Evolutionary conservation across 345 rosid genomes (phyloP).

Genomic region (Noccaea bulbosa): DNA sequence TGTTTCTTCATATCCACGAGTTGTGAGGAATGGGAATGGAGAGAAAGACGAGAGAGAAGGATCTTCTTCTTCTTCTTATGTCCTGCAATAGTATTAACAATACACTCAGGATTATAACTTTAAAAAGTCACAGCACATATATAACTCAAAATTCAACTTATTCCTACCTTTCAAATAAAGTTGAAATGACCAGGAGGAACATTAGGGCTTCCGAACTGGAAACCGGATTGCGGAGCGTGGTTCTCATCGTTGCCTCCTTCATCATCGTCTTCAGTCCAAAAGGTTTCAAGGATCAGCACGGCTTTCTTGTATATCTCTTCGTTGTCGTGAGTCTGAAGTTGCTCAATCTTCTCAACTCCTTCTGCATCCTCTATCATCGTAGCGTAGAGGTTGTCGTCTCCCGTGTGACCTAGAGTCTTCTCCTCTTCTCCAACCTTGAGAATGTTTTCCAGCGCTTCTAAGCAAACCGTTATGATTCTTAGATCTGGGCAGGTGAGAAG

Average conservation of each 20-base stretch:
- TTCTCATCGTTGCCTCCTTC: constrained; percentile 62
- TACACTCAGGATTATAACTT: not conserved
- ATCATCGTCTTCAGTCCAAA: constrained; percentile 69
- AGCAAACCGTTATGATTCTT: constrained; percentile 68
- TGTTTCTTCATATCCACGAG: constrained; percentile 38
- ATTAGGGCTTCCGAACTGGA: constrained; percentile 62
- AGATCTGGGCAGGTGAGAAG: constrained; percentile 79
- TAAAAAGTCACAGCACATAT: not conserved
- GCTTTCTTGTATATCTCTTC: constrained; percentile 75
- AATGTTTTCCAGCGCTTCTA: constrained; percentile 81
- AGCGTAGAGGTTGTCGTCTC: constrained; percentile 59
- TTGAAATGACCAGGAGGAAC: constrained; percentile 75
- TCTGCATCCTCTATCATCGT: constrained; percentile 78
- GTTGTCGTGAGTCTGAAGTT: constrained; percentile 79
- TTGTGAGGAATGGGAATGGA: constrained; percentile 28
- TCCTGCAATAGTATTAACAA: constrained; percentile 9
- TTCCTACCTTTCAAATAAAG: constrained; percentile 56
- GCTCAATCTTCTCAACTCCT: constrained; percentile 77
- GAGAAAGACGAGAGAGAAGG: not conserved
- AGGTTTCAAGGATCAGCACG: constrained; percentile 70
- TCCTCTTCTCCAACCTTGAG: constrained; percentile 75
- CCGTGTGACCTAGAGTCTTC: constrained; percentile 57
- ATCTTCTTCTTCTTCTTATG: constrained; percentile 19
- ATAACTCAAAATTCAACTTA: not conserved
- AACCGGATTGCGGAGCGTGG: constrained; percentile 65